Base-by-base conservation (phyloP, 441 rosid species). In the Omphalea diandra region DNA sequence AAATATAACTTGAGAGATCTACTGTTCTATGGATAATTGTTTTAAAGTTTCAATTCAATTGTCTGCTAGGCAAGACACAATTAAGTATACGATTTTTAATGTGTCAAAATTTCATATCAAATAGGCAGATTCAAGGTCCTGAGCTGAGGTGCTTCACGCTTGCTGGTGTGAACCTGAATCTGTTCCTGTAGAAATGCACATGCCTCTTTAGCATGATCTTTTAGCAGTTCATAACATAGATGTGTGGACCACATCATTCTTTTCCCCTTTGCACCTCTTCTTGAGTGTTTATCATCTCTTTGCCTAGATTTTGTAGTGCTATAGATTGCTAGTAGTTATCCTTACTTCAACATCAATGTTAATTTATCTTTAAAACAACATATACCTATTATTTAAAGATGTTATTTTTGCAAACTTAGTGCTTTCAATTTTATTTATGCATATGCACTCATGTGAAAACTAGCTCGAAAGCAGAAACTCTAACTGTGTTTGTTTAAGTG, bases 131-230 rank as follows among this genome's bases (percentile, higher is more conserved):
- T 44, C n/a, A 12, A 9, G 52, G 49, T 18, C 24, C 36, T 2
- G 38, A 32, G 38, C 12, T 33, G 40, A 57, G 62, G 62, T 57
- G 24, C 31, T 36, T 61, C 46, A 38, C 27, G 27, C 49, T 61
- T 40, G 49, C 63, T 61, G 10, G 24, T 54, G 65, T 22, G 49
- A 61, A 29, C 22, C 54, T 27, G 67, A 29, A 62, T n/a, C 54
- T 44, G 7, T n/a, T 22, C 17, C 29, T 18, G 7, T 7, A 18
- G 31, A 44, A 62, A 47, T 27, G 32, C 26, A 27, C 32, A 18
- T 40, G 53, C 55, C 24, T 64, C 54, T 64, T 46, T 27, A 31
- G 3, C 26, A 5, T 29, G 49, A 47, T n/a, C 46, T 41, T 11
- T 31, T 46, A 32, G 35, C 17, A 31, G 15, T 33, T 64, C 36